Base-by-base conservation (phyloP, 305 asterid species). In the Plantago coronopus region DNA sequence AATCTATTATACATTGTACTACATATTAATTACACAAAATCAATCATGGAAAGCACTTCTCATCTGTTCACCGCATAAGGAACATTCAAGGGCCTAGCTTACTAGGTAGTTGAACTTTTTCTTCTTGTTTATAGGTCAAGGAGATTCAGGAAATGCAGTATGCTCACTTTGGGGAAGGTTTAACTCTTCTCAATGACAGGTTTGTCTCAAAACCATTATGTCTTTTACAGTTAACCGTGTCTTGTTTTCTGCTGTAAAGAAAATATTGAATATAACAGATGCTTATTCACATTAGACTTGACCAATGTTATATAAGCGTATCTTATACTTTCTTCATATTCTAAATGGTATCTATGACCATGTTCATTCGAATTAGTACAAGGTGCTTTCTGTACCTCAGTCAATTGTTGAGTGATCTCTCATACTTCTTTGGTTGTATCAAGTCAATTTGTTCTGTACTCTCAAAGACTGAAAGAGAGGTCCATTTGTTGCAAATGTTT, bases 101-200 rank as follows among this genome's bases (percentile, higher is more conserved):
- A 45, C 15, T 42, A 15, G 57, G 37, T 55, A 45, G 54, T 54
- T 65, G 27, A 64, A 59, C 60, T 57, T 48, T 34, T 67, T 22
- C 48, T 51, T 55, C 55, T 64, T 49, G 48, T 46, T 71, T 51
- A 48, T 83, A 87, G 93, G 86, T 87, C 57, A 73, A 76, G 71
- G 78, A 51, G 62, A 63, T 84, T 64, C 79, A 82, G 48, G 63
- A 67, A 54, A 68, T 87, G 93, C 69, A 74, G 4, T 2, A 34
- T 11, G 54, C 78, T 64, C 71, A 80, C 72, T 84, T 84, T 56
- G 95, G 95, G 70, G 95, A 85, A 80, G 94, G 94, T 57, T 72
- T 82, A 79, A 85, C 89, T 68, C 85, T 85, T 72, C 65, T 82
- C 61, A 83, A 83, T 40, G 83, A 80, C 70, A 80, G 85, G 94